phyloP scores from a whole-genome alignment of 306 rosid genomes.

The Ziziphus jujuba region DNA sequence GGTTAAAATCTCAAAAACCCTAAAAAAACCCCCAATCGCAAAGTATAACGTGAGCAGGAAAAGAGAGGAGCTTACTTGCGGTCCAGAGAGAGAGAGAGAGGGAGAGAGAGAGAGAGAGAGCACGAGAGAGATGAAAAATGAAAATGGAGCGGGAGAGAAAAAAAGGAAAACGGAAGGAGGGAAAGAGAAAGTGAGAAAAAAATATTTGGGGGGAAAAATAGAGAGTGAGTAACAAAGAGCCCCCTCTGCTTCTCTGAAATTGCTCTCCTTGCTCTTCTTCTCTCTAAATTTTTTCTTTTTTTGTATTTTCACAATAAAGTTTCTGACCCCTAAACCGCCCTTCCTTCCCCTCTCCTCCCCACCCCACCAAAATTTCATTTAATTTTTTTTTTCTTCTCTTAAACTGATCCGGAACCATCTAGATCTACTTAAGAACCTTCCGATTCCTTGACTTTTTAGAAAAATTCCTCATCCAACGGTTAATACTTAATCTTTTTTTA shows the following conservation, averaged over 20 bases:
- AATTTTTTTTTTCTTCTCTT: background rate
- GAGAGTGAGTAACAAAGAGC: background rate
- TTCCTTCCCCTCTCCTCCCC: too few species aligned
- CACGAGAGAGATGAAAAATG: conserved; percentile 3
- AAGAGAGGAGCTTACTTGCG: background rate
- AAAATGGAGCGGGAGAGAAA: background rate
- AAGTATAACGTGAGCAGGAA: background rate
- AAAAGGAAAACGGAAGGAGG: background rate
- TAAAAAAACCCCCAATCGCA: background rate
- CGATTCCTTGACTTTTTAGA: too few species aligned
- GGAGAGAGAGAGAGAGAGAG: conserved; percentile 12
- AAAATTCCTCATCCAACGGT: too few species aligned
- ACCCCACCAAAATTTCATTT: background rate
- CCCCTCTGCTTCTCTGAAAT: conserved; percentile 23
- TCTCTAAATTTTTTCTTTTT: background rate
- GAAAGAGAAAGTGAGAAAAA: background rate
- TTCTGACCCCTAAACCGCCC: background rate
- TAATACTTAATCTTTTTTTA: too few species aligned
- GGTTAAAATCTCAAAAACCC: background rate
- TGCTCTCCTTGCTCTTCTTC: background rate
- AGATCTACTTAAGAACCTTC: too few species aligned
- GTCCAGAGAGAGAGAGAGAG: background rate
- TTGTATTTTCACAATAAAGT: background rate
- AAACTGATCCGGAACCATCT: too few species aligned
- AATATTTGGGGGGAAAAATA: background rate